Percentiles rank a stretch among this genome's conserved stretches.
phyloP scores from a whole-genome alignment of 2,329 filamentous ascomycete species.

The Stemphylium vesicarium region DNA sequence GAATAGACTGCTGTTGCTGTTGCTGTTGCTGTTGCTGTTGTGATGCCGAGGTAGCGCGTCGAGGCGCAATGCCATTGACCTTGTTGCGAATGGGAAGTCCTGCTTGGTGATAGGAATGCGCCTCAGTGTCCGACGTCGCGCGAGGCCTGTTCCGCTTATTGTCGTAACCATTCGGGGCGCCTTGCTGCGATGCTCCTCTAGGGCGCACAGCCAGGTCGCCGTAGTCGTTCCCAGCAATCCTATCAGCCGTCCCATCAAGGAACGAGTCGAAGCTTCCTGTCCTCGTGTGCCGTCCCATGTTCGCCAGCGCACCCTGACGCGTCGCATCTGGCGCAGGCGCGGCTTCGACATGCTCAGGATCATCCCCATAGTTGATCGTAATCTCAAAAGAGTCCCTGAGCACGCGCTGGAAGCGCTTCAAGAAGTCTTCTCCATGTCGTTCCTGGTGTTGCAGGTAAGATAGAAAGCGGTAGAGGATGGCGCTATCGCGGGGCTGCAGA shows the following conservation, averaged over 20 bases:
- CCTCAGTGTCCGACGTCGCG: constrained; percentile 36
- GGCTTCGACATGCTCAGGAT: constrained; percentile 44
- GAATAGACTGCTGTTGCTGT: constrained; percentile 11
- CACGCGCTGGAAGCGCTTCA: constrained; percentile 73
- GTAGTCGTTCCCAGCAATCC: constrained; percentile 52
- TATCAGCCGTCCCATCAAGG: constrained; percentile 62
- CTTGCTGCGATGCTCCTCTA: constrained; percentile 24
- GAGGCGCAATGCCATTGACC: constrained; percentile 27
- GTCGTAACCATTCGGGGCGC: constrained; percentile 11
- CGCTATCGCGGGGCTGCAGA: constrained; percentile 74
- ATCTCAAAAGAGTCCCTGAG: constrained; percentile 62
- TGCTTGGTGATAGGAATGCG: constrained; percentile 27
- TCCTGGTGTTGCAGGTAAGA: constrained; percentile 66
- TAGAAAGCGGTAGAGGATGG: constrained; percentile 76
- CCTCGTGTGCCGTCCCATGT: constrained; percentile 35
- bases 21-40: constrained; percentile 16
- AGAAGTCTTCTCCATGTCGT: constrained; percentile 54
- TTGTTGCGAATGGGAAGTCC: constrained; percentile 37
- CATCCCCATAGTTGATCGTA: constrained; percentile 66
- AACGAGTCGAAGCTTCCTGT: constrained; percentile 66
- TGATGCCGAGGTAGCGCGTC: constrained; percentile 28
- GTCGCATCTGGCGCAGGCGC: constrained; percentile 41
- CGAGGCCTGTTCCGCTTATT: constrained; percentile 21
- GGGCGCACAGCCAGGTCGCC: constrained; percentile 26
- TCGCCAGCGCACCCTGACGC: constrained; percentile 30